Base-by-base conservation (phyloP, 495 filamentous ascomycete species). In the Usnea hakonensis region DNA sequence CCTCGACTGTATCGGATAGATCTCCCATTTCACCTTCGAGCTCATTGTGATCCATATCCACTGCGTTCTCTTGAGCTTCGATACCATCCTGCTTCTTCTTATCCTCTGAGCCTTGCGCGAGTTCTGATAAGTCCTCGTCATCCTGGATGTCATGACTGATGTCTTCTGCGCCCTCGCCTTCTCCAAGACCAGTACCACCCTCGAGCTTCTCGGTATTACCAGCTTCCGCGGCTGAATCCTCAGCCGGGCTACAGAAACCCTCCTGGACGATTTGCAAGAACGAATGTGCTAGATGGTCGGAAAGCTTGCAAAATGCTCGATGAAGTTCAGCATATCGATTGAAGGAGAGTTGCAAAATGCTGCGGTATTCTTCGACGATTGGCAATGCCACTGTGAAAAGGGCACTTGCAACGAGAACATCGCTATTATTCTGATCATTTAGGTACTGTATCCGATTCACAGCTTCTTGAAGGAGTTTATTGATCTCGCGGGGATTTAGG, bases 71-170 rank as follows among this genome's bases (percentile, higher is more conserved):
- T 65, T 89, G 85, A 50, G 79, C 74, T 54, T 87, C 81, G 43
- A 88, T 82, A 16, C 89, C 85, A 43, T 86, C 82, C 40, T 80
- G 75, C 26, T 81, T 78, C 19, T 63, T 62, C 23, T 74, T 74
- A 19, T 69, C 73, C 36, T 85, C 80, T 44, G 81, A 78, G 64
- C 96, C 86, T 68, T 96, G 89, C 3, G 95, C 93, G 21, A 97
- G 79, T 58, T 99, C 95, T 2, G 88, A 86, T 16, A 99, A 73
- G 72, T 97, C 90, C 73, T 99, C 95, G 63, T 97, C 93, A 53
- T 90, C 87, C 63, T 89, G 82, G 54, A 99, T 86, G 70, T 97
- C 93, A 67, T 97, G 96, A 74, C 91, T 96, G 60, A 99, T 97
- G 75, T 99, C 92, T 69, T 97, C 90, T 2, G 87, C 90, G 30